Evolutionary conservation across 805 yeast genomes (phyloP), one percentile per base, ranked within the genome.

Genomic region (Kurtzmaniella fragi): DNA sequence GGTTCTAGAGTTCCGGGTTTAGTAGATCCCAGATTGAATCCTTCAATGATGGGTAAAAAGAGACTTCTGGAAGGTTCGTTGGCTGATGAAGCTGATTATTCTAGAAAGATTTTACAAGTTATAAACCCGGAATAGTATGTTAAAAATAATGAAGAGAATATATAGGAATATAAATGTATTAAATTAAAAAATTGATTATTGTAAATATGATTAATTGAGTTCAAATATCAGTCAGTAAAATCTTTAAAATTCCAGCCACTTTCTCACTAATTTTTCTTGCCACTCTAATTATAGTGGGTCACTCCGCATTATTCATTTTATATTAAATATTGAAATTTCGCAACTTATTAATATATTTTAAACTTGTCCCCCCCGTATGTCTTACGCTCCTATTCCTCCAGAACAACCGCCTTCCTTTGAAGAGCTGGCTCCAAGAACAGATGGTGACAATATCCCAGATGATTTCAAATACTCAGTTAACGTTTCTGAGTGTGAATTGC

Each of bases 11-110:
- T 25, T 35, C 38, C 39, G 33, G 41, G 44, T 28, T 43, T 62
- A 39, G 63, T 47, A 32, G 90, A 78, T 57, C 88, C 84, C 35
- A 69, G 89, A 41, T 62, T 83, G 45, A 82, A 83, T 56, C 88
- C 89, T 1, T 74, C 78, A 32, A 79, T 84, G 83, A 66, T 84
- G 59, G 95, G 95, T 29, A 78, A 90, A 54, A 78, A 95, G 53
- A 70, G 96, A 47, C 71, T 86, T 44, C 80, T 89, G 51, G 91
- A 85, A 52, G 96, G 96, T 4, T 80, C 91, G 2, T 67, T 90
- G 39, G 90, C 95, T 9, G 95, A 88, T 57, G 95, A 84, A 45
- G 78, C 86, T 3, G 93, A 86, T 57, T 85, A 82, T 61, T 73
- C 85, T 36, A 71, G 89, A 54, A 87, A 87, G 64, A 80, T 86